These are phyloP conservation scores for Boletellus deceptivus DNA, from an alignment of 1,284 basidiomycete species.

Conservation along the genomic window DNA sequence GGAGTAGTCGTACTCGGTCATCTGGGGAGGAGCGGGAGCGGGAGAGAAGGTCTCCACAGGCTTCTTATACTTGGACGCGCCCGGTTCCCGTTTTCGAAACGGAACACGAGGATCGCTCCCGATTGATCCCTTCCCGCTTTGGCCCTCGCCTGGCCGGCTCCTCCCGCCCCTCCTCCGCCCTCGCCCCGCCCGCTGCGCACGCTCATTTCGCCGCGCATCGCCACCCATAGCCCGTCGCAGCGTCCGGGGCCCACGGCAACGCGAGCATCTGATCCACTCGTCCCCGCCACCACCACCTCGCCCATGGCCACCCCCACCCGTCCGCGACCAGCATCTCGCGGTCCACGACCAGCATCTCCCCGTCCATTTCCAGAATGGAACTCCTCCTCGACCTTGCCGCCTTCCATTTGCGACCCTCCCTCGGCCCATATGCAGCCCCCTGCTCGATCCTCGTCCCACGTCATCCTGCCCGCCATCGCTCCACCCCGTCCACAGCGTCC, in stretches of 20 bases:
- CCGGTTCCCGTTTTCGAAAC: constrained; percentile 1
- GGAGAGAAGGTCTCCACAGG: background rate
- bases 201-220: constrained; percentile 25
- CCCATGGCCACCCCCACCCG: constrained; percentile 5
- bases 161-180: background rate
- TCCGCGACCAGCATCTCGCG: no score
- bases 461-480: background rate
- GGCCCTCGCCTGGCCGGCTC: background rate
- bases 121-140: background rate
- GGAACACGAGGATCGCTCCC: constrained; percentile 14
- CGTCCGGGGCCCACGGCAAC: no score
- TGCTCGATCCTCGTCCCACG: background rate
- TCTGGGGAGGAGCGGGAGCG: constrained; percentile 21
- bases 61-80: constrained; percentile 12
- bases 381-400: constrained; percentile 15
- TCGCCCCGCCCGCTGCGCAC: constrained; percentile 25
- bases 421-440: no score
- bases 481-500: background rate
- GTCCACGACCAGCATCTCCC: no score
- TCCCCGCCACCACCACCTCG: no score
- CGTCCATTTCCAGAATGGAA: constrained; percentile 15
- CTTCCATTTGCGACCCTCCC: no score
- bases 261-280: no score
- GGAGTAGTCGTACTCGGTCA: constrained; percentile 59
- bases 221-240: no score